A percentile compares a stretch with the other conserved stretches of the same genome.
phyloP scores from a whole-genome alignment of 306 rosid species.

The Vigna hirtella region DNA sequence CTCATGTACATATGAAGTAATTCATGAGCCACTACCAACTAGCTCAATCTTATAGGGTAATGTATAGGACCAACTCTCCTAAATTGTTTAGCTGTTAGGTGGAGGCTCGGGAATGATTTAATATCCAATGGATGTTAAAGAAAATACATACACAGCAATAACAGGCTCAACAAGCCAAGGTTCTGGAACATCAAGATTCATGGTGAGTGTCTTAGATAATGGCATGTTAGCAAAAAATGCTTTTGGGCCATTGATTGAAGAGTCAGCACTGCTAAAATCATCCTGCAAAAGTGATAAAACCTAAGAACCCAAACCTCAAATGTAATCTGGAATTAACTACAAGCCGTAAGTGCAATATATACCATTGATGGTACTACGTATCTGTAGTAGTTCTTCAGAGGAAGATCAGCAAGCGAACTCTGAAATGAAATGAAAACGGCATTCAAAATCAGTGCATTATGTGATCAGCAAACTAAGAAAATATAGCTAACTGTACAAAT shows the following conservation, averaged over 20 bases:
- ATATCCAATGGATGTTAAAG: slow-evolving; percentile 26
- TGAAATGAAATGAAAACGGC: slow-evolving; percentile 56
- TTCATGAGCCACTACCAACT: slow-evolving; percentile 28
- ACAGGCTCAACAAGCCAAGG: slow-evolving; percentile 99
- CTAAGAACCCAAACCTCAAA: slow-evolving; percentile 49
- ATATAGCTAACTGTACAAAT: slow-evolving; percentile 26
- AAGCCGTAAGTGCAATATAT: slow-evolving; percentile 41
- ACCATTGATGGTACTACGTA: slow-evolving; percentile 91
- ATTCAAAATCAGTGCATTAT: slow-evolving; percentile 34
- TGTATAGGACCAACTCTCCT: slow-evolving; percentile 5
- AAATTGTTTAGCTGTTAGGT: slow-evolving; percentile 6
- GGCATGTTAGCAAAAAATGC: slow-evolving; percentile 99
- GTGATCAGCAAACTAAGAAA: slow-evolving; percentile 34
- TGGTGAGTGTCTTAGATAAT: slow-evolving; percentile 91
- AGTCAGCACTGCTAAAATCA: slow-evolving; percentile 81
- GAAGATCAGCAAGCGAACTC: slow-evolving; percentile 99
- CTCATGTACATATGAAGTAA: background rate
- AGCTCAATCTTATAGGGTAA: slow-evolving; percentile 11
- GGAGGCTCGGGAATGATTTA: slow-evolving; percentile 17
- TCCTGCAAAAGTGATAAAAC: slow-evolving; percentile 71
- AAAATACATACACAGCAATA: slow-evolving; percentile 77
- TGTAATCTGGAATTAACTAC: slow-evolving; percentile 21
- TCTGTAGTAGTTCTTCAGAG: slow-evolving; percentile 97
- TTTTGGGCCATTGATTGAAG: slow-evolving; percentile 86
- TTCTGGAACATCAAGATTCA: slow-evolving; percentile 99